A percentile compares a stretch with the other conserved stretches of the same genome.
phyloP scores from a whole-genome alignment of 768 basidiomycete species.

The Mycena rosella region DNA sequence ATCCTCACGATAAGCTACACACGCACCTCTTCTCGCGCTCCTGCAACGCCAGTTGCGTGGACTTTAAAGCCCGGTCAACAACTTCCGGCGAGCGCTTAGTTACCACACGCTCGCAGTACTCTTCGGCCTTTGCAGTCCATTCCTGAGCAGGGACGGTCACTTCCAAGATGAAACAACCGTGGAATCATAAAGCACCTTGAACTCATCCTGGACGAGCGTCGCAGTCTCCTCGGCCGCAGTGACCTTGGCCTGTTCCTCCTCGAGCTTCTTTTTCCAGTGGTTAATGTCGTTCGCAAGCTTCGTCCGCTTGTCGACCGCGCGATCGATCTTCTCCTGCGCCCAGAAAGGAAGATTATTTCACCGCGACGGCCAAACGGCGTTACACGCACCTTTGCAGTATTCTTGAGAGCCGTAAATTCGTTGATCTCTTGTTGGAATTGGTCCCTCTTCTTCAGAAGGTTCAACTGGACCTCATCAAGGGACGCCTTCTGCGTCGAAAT shows the following conservation, averaged over 20 bases:
- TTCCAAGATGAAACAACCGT: slow-evolving; percentile 51
- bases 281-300: slow-evolving; percentile 61
- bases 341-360: too few relatives aligned
- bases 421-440: slow-evolving; percentile 62
- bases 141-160: slow-evolving; percentile 51
- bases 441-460: slow-evolving; percentile 58
- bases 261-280: slow-evolving; percentile 67
- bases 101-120: slow-evolving; percentile 69
- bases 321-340: slow-evolving; percentile 61
- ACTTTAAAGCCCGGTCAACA: slow-evolving; percentile 72
- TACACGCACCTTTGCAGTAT: slow-evolving; percentile 58
- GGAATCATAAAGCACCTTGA: slow-evolving; percentile 35
- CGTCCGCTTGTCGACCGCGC: slow-evolving; percentile 62
- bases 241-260: slow-evolving; percentile 61
- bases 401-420: slow-evolving; percentile 62
- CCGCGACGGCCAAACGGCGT: not conserved
- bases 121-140: slow-evolving; percentile 74
- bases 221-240: slow-evolving; percentile 58
- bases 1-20: not conserved
- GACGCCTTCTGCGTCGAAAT: slow-evolving; percentile 59
- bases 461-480: slow-evolving; percentile 59
- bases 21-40: slow-evolving; percentile 74
- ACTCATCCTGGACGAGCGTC: slow-evolving; percentile 71
- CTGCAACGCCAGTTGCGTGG: slow-evolving; percentile 72
- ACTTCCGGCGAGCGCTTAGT: slow-evolving; percentile 69